Evolutionary conservation across 805 yeast genomes (phyloP).

Genomic region (Cyberlindnera mycetangii): DNA sequence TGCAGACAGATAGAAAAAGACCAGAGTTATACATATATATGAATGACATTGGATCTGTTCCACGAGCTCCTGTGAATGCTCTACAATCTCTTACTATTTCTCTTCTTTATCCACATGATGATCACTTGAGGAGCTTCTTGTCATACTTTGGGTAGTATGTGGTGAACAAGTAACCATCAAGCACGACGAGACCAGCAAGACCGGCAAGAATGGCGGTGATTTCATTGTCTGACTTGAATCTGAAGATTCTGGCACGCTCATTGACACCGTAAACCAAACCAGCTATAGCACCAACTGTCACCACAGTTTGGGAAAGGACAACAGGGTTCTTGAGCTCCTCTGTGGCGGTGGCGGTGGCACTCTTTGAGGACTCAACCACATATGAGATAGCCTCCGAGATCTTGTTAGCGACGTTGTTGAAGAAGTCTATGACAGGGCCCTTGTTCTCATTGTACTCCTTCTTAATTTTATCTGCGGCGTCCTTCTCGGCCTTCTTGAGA

Average conservation of each 20-base stretch:
- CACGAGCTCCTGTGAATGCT: too few species aligned
- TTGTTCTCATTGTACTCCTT: conserved; percentile 32
- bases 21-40: background rate
- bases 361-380: conserved; percentile 19
- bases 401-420: conserved; percentile 20
- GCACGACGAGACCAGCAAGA: conserved; percentile 49
- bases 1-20: background rate
- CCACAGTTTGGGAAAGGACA: conserved; percentile 50
- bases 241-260: conserved; percentile 47
- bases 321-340: conserved; percentile 61
- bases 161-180: conserved; percentile 52
- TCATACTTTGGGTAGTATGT: conserved; percentile 55
- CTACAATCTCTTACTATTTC: too few species aligned
- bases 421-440: conserved; percentile 26
- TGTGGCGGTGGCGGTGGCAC: conserved; percentile 23
- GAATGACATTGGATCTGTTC: too few species aligned
- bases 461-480: conserved; percentile 32
- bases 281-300: conserved; percentile 45
- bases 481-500: conserved; percentile 34
- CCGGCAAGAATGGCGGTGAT: conserved; percentile 51
- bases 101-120: too few species aligned
- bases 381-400: conserved; percentile 24
- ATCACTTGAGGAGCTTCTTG: conserved; percentile 30
- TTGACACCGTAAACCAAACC: conserved; percentile 49
- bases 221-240: conserved; percentile 40